phyloP scores from a whole-genome alignment of 2,329 filamentous ascomycete species.

The Orbilia quercus region DNA sequence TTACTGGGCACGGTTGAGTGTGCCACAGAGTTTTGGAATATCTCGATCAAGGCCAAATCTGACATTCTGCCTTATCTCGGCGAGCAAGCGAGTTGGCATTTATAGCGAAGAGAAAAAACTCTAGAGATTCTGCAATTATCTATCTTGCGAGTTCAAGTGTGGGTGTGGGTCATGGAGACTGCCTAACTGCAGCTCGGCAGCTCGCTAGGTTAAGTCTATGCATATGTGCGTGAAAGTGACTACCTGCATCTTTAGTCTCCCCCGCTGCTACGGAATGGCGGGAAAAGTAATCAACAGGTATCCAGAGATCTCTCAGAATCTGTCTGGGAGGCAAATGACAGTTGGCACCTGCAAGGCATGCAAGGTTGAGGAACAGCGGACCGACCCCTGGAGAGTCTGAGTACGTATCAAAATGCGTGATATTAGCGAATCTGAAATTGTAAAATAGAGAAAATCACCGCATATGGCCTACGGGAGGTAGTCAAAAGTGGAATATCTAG shows the following conservation, averaged over 20 bases:
- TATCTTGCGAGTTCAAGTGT: not conserved
- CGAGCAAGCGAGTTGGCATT: not conserved
- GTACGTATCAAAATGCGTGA: slow-evolving; percentile 34
- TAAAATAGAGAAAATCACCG: slow-evolving; percentile 14
- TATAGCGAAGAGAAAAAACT: not conserved
- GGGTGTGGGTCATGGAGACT: slow-evolving; percentile 25
- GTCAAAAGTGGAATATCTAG: slow-evolving; percentile 50
- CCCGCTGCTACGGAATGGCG: slow-evolving; percentile 44
- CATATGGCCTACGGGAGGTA: not conserved
- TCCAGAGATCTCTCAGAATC: slow-evolving; percentile 15
- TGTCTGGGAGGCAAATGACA: slow-evolving; percentile 45
- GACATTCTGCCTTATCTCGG: not conserved
- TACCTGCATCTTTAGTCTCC: slow-evolving; percentile 34
- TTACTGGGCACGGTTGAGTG: too few relatives aligned
- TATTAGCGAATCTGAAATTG: slow-evolving; percentile 51
- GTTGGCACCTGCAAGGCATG: slow-evolving; percentile 45
- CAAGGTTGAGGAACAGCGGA: slow-evolving; percentile 53
- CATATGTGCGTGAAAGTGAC: slow-evolving; percentile 21
- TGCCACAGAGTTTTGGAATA: too few relatives aligned
- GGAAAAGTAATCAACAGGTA: slow-evolving; percentile 18
- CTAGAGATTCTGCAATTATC: not conserved
- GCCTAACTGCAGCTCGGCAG: slow-evolving; percentile 49
- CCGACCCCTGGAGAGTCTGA: slow-evolving; percentile 39
- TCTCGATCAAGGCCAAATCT: too few relatives aligned
- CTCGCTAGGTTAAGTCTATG: slow-evolving; percentile 43